Evolutionary conservation across 768 basidiomycete species (phyloP), one percentile per base, ranked within the genome.

Genomic region (Rhizopogon rudus): DNA sequence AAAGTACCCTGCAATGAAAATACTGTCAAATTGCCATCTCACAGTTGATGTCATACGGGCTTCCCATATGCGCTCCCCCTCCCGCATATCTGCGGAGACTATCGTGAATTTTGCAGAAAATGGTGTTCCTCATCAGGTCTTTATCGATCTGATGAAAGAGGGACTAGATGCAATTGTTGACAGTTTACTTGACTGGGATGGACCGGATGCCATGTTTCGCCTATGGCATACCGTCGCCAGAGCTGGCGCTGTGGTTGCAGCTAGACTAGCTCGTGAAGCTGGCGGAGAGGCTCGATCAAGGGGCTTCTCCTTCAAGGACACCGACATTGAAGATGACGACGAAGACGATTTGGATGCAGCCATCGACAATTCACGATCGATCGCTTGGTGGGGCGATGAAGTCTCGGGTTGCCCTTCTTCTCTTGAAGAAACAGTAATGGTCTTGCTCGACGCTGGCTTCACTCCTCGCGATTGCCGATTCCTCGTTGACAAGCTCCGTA

Each of bases 331-430:
- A 6, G 62, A 58, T 0, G 70, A 73, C 6, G 75, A 79, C 37
- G 74, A 74, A 54, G 75, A 75, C 40, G 65, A 60, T 12, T 59
- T 67, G 16, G 59, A 68, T 14, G 52, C 58, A 13, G 42, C 60
- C 7, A 60, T 59, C 6, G 59, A 63, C 1, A 63, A 63, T 2
- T 73, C 77, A 41, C 67, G 69, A 2, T 86, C 85, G n/a, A 70
- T 72, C 17, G 83, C 86, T 1, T 87, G 86, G 84, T 87, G 84
- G 84, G 73, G 71, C n/a, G 86, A 88, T 56, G 75, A 81, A 22
- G 69, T 81, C 31, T 84, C 83, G 48, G 86, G 75, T 28, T 71
- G 66, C 40, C 87, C 87, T 0, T 85, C 85, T 1, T 68, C 74
- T 20, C 70, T 88, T 3, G 84, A 83, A 59, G 87, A 89, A 63